Base-by-base conservation (phyloP, 805 yeast species). In the Ogataea henricii region DNA sequence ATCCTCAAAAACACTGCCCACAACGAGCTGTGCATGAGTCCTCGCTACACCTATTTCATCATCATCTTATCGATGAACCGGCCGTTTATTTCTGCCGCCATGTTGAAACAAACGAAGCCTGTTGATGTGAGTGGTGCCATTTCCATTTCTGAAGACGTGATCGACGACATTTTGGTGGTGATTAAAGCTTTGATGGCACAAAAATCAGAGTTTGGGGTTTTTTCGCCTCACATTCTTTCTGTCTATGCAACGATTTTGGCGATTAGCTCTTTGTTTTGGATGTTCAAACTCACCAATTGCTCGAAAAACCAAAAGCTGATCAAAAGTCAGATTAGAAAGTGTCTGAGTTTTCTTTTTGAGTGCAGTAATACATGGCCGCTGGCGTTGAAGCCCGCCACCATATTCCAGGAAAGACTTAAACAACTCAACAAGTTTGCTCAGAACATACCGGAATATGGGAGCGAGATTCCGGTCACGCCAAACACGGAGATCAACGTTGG, bases 1-100 rank as follows among this genome's bases (percentile, higher is more conserved):
- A 61, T 66, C n/a, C 63, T 80, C 33, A 62, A 61, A 42, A 63
- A 63, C 42, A 66, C 72, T 13, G 79, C 78, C 9, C 76, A 76
- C 43, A 81, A 80, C 53, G 85, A 84, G 1, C 76, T 82, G 0
- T 68, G 74, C 21, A 68, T 78, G 14, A 70, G 79, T 46, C 76
- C 79, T 42, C 68, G 82, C 59, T 79, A 77, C 58, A 78, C 78
- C 55, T 81, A 79, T 60, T 81, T 79, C 56, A 78, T 80, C 37
- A 72, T 79, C 3, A 62, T 77, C 12, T 64, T 81, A 20, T 79
- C 83, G 42, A 72, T 80, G 48, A 80, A 80, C 58, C 69, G 82
- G 36, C 84, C 85, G 2, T 79, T 79, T 8, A 59, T 73, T 12
- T 45, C 49, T 7, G 35, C 48, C 10, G 50, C 29, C 34, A 44